A percentile compares a stretch with the other conserved stretches of the same genome.
phyloP scores from a whole-genome alignment of 495 filamentous ascomycete genomes.

The Apodospora peruviana region DNA sequence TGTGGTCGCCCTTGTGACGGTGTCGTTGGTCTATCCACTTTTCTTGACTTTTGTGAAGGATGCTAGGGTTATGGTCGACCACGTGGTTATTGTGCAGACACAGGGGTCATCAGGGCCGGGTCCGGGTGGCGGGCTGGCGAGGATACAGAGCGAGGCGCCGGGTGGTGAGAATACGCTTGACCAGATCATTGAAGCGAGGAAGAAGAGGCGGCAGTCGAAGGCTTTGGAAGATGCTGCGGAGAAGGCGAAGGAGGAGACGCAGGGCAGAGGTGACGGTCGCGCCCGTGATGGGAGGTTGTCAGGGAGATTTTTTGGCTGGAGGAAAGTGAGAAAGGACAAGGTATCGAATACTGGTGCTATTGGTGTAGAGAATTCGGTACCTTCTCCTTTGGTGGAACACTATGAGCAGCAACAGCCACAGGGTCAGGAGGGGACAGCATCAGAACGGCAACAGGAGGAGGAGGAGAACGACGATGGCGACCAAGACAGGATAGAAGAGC shows the following conservation, averaged over 20 bases:
- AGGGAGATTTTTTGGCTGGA: not conserved
- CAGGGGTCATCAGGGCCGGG: not conserved
- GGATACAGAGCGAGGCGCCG: slow-evolving; percentile 1
- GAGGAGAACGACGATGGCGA: too few relatives aligned
- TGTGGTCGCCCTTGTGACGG: slow-evolving; percentile 28
- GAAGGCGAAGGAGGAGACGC: not conserved
- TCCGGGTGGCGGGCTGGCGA: not conserved
- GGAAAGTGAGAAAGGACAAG: slow-evolving; percentile 1
- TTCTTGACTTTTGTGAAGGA: slow-evolving; percentile 34
- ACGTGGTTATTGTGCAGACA: not conserved
- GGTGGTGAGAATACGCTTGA: slow-evolving; percentile 8
- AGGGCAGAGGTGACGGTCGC: not conserved
- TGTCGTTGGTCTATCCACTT: slow-evolving; percentile 29
- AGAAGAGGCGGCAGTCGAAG: not conserved
- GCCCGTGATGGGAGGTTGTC: not conserved
- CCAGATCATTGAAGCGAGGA: slow-evolving; percentile 5
- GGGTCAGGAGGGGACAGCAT: not conserved
- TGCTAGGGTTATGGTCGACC: slow-evolving; percentile 33
- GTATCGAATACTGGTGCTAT: too few relatives aligned
- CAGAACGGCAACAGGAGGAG: not conserved
- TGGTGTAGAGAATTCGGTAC: not conserved
- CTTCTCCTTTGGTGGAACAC: too few relatives aligned
- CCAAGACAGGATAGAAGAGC: too few relatives aligned
- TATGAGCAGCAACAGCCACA: not conserved
- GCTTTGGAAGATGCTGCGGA: not conserved